phyloP scores from a whole-genome alignment of 2,329 filamentous ascomycete species.

The Colletotrichum liaoningense region DNA sequence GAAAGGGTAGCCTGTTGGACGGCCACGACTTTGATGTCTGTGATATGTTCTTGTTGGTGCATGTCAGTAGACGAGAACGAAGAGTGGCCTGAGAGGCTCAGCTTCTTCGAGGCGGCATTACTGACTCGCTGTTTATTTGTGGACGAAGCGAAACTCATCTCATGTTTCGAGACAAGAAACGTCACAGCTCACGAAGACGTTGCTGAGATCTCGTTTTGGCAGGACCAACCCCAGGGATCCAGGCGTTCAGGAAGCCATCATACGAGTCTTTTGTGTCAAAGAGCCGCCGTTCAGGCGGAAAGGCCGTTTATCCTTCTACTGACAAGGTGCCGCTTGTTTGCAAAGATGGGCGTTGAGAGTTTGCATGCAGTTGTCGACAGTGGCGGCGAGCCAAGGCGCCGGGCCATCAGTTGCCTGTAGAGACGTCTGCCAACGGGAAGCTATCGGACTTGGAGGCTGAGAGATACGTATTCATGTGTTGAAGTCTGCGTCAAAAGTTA shows the following conservation, averaged over 20 bases:
- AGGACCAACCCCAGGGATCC: not conserved
- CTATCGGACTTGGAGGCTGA: not conserved
- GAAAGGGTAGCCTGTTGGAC: constrained; percentile 12
- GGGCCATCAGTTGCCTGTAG: not conserved
- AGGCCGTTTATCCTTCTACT: not conserved
- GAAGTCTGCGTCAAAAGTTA: not conserved
- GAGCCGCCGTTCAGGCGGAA: not conserved
- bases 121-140: constrained; percentile 29
- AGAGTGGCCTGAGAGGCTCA: not conserved
- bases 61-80: not conserved
- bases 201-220: not conserved
- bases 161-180: constrained; percentile 30
- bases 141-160: constrained; percentile 32
- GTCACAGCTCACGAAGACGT: constrained; percentile 11
- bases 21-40: not conserved
- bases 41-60: not conserved
- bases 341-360: not conserved
- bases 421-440: not conserved
- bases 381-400: not conserved
- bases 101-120: not conserved
- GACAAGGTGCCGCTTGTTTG: not conserved
- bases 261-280: not conserved
- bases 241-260: not conserved
- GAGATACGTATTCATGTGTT: not conserved
- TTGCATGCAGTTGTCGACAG: not conserved